A percentile compares a stretch with the other conserved stretches of the same genome.
These are phyloP conservation scores for Nannochloropsis granulata DNA, from an alignment of 108 stramenopile genomes.

Conservation along the genomic window DNA sequence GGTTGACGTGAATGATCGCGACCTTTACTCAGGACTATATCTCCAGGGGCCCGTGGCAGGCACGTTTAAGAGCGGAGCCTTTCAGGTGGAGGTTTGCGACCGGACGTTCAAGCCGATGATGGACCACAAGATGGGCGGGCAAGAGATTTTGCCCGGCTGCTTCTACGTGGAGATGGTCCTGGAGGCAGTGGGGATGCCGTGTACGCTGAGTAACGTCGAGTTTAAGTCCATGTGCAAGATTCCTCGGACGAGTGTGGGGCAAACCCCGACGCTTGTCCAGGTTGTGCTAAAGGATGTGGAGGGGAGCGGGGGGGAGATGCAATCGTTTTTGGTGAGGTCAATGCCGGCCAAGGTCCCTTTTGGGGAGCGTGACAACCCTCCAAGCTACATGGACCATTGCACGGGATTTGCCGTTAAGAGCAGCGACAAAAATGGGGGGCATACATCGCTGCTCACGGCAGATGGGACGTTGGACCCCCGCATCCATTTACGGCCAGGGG, in stretches of 20 bases:
- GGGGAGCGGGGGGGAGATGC: background rate
- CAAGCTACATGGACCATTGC: background rate
- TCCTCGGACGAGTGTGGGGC: background rate
- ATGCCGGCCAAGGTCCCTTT: background rate
- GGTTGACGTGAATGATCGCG: background rate
- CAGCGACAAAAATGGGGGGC: background rate
- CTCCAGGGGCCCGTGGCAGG: background rate
- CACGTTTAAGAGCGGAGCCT: background rate
- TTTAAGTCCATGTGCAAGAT: background rate
- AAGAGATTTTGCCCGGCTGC: background rate
- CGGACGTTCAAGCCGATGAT: background rate
- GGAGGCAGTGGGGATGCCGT: background rate
- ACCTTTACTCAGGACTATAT: background rate
- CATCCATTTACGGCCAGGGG: background rate
- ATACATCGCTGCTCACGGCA: too few species aligned
- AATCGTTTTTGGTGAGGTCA: background rate
- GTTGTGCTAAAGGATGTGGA: background rate
- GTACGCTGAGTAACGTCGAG: background rate
- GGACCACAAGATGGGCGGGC: background rate
- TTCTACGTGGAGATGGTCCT: background rate
- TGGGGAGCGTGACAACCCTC: background rate
- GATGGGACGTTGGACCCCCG: background rate
- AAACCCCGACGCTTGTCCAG: background rate
- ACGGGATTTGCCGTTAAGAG: background rate
- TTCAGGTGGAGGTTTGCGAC: background rate